These are phyloP conservation scores for Fusarium neocosmosporiellum DNA, from an alignment of 2,329 filamentous ascomycete species.

Conservation along the genomic window DNA sequence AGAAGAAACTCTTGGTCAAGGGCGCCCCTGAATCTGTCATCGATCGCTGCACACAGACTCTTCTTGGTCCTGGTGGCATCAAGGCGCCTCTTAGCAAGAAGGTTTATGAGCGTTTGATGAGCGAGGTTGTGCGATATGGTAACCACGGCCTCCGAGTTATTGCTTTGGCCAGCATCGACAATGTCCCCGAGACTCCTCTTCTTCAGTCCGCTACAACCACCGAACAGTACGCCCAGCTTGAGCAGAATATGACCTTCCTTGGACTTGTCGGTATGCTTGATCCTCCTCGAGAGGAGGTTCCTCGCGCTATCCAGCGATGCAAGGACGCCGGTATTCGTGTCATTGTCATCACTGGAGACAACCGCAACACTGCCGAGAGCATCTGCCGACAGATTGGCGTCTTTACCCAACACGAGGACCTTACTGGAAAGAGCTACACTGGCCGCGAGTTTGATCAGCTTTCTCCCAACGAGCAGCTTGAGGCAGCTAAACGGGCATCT, in stretches of 20 bases:
- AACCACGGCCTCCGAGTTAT: slow-evolving; percentile 95
- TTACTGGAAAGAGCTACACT: slow-evolving; percentile 93
- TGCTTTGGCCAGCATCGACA: slow-evolving; percentile 86
- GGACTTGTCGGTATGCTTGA: slow-evolving; percentile 97
- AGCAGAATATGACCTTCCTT: slow-evolving; percentile 94
- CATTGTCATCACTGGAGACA: slow-evolving; percentile 98
- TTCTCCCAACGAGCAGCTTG: slow-evolving; percentile 80
- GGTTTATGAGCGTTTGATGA: slow-evolving; percentile 75
- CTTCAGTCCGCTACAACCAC: slow-evolving; percentile 82
- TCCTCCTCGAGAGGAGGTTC: slow-evolving; percentile 92
- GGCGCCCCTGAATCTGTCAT: slow-evolving; percentile 95
- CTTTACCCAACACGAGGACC: slow-evolving; percentile 83
- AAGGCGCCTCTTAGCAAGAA: slow-evolving; percentile 77
- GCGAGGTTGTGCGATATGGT: slow-evolving; percentile 89
- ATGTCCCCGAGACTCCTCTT: slow-evolving; percentile 77
- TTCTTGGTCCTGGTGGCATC: slow-evolving; percentile 83
- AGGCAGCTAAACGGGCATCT: slow-evolving; percentile 86
- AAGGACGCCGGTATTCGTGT: slow-evolving; percentile 94
- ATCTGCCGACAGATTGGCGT: slow-evolving; percentile 98
- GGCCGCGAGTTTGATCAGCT: slow-evolving; percentile 94
- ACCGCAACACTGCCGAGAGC: slow-evolving; percentile 95
- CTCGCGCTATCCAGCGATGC: slow-evolving; percentile 86
- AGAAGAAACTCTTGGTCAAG: slow-evolving; percentile 91
- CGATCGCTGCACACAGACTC: slow-evolving; percentile 86
- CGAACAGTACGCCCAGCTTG: slow-evolving; percentile 84